Conservation (phyloP, 768 basidiomycete genomes). For the Boletus bicolor region DNA sequence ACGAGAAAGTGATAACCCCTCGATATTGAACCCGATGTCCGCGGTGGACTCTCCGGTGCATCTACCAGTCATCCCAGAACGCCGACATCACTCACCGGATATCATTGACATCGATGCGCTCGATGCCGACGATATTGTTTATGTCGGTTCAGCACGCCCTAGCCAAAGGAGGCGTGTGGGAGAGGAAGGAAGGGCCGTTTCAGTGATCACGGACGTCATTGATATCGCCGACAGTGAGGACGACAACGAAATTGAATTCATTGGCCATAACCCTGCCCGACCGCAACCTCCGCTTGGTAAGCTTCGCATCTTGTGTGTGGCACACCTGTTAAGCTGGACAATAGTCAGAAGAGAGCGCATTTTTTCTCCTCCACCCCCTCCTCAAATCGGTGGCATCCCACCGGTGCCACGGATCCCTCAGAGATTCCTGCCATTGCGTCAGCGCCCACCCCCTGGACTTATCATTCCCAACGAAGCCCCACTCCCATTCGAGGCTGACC, state of each 20-base stretch:
- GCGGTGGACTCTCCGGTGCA: constrained; percentile 10
- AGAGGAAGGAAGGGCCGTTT: constrained; percentile 20
- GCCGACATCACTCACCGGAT: constrained; percentile 21
- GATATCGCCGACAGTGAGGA: constrained; percentile 42
- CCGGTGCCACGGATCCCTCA: constrained; percentile 53
- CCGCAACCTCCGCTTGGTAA: constrained; percentile 17
- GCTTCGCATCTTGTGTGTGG: neutral
- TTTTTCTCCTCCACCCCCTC: constrained; percentile 50
- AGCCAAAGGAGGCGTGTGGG: constrained; percentile 26
- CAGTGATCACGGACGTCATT: constrained; percentile 27
- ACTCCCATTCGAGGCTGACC: constrained; percentile 47
- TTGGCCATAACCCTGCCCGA: constrained; percentile 25
- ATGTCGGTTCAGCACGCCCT: constrained; percentile 22
- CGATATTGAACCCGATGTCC: constrained; percentile 21
- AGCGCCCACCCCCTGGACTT: constrained; percentile 38
- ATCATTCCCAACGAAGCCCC: constrained; percentile 51
- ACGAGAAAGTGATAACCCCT: neutral
- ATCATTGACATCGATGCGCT: constrained; percentile 46
- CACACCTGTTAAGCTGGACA: neutral
- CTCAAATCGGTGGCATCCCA: constrained; percentile 40
- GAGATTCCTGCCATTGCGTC: constrained; percentile 39
- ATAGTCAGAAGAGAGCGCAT: constrained; percentile 26
- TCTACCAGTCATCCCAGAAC: constrained; percentile 9
- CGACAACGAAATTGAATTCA: constrained; percentile 30
- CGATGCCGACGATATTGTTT: constrained; percentile 34